Base-by-base conservation (phyloP, 1,284 basidiomycete genomes). In the Wallemia ichthyophaga region DNA sequence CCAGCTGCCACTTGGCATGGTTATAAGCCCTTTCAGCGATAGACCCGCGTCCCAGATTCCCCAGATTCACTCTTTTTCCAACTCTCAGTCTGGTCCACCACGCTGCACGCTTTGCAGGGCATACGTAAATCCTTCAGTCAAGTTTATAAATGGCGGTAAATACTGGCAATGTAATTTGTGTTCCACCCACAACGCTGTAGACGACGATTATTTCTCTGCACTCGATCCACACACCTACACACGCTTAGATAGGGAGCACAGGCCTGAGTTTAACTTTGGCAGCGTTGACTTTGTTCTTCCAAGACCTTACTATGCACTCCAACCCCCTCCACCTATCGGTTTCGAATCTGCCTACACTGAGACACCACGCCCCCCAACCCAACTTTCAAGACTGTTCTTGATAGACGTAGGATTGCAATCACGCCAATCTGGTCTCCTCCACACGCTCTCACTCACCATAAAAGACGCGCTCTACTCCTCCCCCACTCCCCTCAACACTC, bases 161-260 rank as follows among this genome's bases (percentile, higher is more conserved):
- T 78, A 76, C 64, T 98, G 89, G 85, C 80, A 77, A 64, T 99
- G 94, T 70, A 98, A 96, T 72, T 69, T 99, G 2, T 99, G 94
- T 70, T 73, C 75, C 7, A 77, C 80, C 61, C 77, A 83, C 63
- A 89, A 85, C 23, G 76, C 81, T 72, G 88, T 48, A 3, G 37
- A 48, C 13, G 13, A 48, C 5, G 37, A 48, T 60, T 95, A 95
- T 71, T 95, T 88, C 67, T 83, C 79, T 65, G 82, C 84, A 65
- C 73, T 96, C 32, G 85, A 91, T 64, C 77, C 79, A 15, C 27
- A 56, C 53, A 83, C 81, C 65, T 76, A 85, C 27, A 75, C 83
- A 65, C 78, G 92, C 25, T 71, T 91, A 57, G 92, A 98, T 69
- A 80, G 88, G 64, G 71, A 78, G 26, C 74, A 84, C 61, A 78